A percentile compares a stretch with the other conserved stretches of the same genome.
These are phyloP conservation scores for Fusarium sp. DNA, from an alignment of 2,329 filamentous ascomycete species.

Conservation along the genomic window DNA sequence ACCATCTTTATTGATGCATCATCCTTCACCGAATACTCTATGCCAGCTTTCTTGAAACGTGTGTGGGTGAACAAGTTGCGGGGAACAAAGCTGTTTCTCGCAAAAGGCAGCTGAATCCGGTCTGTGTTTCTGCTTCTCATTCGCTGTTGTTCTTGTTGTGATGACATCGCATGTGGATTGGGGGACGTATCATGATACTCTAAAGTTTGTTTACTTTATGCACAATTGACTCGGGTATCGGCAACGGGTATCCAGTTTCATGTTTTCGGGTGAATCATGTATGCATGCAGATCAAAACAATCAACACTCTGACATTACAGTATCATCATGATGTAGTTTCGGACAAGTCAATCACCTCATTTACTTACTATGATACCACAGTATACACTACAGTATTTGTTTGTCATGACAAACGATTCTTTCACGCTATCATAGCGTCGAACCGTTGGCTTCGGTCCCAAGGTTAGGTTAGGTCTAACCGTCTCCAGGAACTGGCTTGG, in stretches of 20 bases:
- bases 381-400: neutral
- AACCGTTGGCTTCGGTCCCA: constrained; percentile 7
- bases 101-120: constrained; percentile 7
- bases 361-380: neutral
- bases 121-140: constrained; percentile 24
- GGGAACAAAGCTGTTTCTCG: constrained; percentile 26
- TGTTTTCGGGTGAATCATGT: constrained; percentile 18
- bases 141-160: constrained; percentile 27
- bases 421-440: constrained; percentile 1
- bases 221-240: constrained; percentile 19
- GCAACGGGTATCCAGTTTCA: neutral
- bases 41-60: constrained; percentile 11
- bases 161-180: constrained; percentile 2
- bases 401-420: constrained; percentile 17
- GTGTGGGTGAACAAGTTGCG: constrained; percentile 35
- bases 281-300: neutral
- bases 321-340: constrained; percentile 23
- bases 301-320: neutral
- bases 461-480: constrained; percentile 1
- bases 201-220: constrained; percentile 33
- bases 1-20: constrained; percentile 15
- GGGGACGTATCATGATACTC: constrained; percentile 23
- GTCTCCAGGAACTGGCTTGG: constrained; percentile 9
- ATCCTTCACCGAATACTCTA: constrained; percentile 21
- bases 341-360: neutral